Conservation (phyloP, 2,329 filamentous ascomycete species). For the Arachnopeziza araneosa region DNA sequence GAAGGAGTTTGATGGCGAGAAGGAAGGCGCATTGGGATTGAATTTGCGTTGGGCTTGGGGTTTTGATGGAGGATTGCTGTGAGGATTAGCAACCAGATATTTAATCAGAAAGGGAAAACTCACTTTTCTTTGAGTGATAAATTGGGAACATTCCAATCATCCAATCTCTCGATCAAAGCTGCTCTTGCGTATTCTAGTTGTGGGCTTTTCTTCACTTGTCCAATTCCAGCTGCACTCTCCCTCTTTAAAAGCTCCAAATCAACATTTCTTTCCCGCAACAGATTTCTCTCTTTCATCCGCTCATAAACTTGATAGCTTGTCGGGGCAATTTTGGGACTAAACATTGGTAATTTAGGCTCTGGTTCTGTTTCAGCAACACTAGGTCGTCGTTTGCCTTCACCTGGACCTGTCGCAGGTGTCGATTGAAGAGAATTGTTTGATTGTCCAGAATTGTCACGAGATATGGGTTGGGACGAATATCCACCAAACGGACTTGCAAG, state of each 20-base stretch:
- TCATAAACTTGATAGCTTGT: slow-evolving; percentile 25
- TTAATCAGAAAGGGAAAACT: not conserved
- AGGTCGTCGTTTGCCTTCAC: not conserved
- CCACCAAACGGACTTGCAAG: slow-evolving; percentile 25
- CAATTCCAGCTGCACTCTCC: not conserved
- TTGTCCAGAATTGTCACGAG: slow-evolving; percentile 40
- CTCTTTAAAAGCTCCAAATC: not conserved
- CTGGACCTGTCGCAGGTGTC: not conserved
- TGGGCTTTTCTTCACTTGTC: slow-evolving; percentile 16
- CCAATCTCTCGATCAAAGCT: slow-evolving; percentile 2
- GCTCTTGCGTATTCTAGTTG: not conserved
- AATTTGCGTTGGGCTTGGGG: slow-evolving; percentile 7
- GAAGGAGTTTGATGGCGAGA: slow-evolving; percentile 9
- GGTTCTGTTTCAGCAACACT: slow-evolving; percentile 27
- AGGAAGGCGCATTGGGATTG: slow-evolving; percentile 18
- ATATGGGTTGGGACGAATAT: slow-evolving; percentile 47
- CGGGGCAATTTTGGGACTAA: slow-evolving; percentile 19
- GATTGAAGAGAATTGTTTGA: slow-evolving; percentile 28
- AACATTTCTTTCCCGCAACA: not conserved
- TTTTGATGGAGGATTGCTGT: not conserved
- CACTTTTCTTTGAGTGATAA: slow-evolving; percentile 9
- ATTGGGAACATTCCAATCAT: slow-evolving; percentile 7
- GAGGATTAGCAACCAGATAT: not conserved
- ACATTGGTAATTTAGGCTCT: slow-evolving; percentile 19
- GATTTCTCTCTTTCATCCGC: slow-evolving; percentile 7